A percentile compares a stretch with the other conserved stretches of the same genome.
Evolutionary conservation across 768 basidiomycete species (phyloP).

Genomic region (Termitomyces sp.): DNA sequence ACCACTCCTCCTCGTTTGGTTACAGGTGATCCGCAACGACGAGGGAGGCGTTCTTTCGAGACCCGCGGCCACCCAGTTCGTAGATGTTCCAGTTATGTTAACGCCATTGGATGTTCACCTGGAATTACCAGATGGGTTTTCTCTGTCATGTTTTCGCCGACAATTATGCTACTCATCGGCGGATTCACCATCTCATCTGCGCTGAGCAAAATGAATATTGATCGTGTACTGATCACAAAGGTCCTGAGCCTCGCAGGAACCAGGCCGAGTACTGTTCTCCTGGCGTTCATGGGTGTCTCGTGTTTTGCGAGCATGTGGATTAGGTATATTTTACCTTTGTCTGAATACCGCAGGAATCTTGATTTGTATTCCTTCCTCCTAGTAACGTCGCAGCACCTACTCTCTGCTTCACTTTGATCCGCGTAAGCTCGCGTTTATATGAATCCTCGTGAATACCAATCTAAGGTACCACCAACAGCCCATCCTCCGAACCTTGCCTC

Average conservation of each 20-base stretch:
- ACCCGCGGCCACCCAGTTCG: constrained; percentile 77
- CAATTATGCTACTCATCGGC: constrained; percentile 96
- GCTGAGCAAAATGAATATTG: constrained; percentile 91
- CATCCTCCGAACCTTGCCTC: constrained; percentile 86
- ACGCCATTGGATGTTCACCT: background rate
- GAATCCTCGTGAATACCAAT: background rate
- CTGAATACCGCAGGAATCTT: background rate
- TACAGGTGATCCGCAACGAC: constrained; percentile 66
- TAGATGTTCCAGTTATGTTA: background rate
- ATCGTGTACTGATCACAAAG: constrained; percentile 84
- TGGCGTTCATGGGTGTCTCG: constrained; percentile 93
- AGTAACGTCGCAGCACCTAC: constrained; percentile 98
- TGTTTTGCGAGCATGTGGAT: constrained; percentile 99
- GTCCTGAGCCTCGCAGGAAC: constrained; percentile 89
- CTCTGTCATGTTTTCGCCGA: constrained; percentile 94
- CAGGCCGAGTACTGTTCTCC: constrained; percentile 76
- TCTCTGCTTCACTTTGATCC: constrained; percentile 92
- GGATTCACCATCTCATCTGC: constrained; percentile 98
- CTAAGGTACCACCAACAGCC: constrained; percentile 47
- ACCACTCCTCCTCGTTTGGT: constrained; percentile 81
- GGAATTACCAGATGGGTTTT: constrained; percentile 67
- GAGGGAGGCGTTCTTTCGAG: constrained; percentile 52
- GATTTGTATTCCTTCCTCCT: constrained; percentile 10
- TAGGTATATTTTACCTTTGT: constrained; percentile 40
- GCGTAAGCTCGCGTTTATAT: constrained; percentile 44